Evolutionary conservation across 2,329 filamentous ascomycete genomes (phyloP).

Genomic region (Aspergillus fumigatiaffinis): DNA sequence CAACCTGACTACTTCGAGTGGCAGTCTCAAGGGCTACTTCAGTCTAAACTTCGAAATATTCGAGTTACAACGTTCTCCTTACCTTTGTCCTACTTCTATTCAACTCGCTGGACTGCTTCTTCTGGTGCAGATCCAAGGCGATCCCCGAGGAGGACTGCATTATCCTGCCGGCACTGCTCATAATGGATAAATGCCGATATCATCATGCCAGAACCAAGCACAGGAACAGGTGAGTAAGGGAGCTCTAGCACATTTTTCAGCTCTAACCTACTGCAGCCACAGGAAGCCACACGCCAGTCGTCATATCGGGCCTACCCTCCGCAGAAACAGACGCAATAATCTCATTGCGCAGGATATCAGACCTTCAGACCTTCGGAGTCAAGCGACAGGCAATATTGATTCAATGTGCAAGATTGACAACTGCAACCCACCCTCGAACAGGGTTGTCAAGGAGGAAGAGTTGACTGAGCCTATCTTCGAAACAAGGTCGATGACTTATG

Average conservation of each 20-base stretch:
- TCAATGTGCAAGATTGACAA: background rate
- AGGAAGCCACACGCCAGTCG: background rate
- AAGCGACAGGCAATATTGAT: background rate
- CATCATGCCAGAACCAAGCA: background rate
- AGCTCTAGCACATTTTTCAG: background rate
- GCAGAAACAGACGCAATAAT: constrained; percentile 18
- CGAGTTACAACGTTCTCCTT: too few relatives aligned
- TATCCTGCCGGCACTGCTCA: too few relatives aligned
- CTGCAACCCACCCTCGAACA: too few relatives aligned
- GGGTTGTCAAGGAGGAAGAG: too few relatives aligned
- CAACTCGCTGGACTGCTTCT: too few relatives aligned
- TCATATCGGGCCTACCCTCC: background rate
- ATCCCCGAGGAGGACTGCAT: too few relatives aligned
- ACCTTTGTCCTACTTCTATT: too few relatives aligned
- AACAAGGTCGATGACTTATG: background rate
- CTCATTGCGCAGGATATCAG: background rate
- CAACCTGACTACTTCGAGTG: background rate
- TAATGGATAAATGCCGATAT: too few relatives aligned
- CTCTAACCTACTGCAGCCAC: background rate
- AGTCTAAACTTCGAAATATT: background rate
- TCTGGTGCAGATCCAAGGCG: too few relatives aligned
- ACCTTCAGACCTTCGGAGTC: too few relatives aligned
- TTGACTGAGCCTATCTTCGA: background rate
- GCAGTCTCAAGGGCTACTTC: background rate
- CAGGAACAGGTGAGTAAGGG: background rate